Evolutionary conservation across 257 asterid species (phyloP).

Genomic region (Solanum virginianum): DNA sequence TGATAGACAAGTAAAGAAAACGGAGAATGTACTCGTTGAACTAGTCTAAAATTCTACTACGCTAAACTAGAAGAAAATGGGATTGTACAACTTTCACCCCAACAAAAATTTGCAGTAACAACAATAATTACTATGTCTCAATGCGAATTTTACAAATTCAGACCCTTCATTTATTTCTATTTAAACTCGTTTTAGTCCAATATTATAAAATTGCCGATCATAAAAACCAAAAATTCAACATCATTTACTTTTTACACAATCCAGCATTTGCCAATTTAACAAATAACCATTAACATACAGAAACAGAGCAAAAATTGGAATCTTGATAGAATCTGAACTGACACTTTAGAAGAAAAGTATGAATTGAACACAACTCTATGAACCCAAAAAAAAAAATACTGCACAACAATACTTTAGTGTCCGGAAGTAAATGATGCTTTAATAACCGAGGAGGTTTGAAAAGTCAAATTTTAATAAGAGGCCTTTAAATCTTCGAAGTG

Average conservation of each 20-base stretch:
- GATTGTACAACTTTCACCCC: neutral
- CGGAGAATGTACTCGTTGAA: no score
- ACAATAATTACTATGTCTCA: neutral
- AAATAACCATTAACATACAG: neutral
- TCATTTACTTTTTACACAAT: neutral
- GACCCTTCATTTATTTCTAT: neutral
- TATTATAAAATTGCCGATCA: neutral
- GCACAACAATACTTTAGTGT: neutral
- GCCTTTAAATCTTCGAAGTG: neutral
- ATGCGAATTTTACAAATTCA: neutral
- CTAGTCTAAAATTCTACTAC: neutral
- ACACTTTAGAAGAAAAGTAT: neutral
- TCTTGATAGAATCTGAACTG: no score
- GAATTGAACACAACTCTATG: neutral
- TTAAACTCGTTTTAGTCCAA: neutral
- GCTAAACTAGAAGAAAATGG: neutral
- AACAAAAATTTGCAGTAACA: neutral
- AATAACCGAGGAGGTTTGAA: neutral
- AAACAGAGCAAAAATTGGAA: neutral
- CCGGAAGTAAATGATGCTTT: neutral
- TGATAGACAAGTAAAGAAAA: no score
- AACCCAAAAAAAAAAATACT: neutral
- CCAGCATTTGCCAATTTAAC: neutral
- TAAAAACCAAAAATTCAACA: neutral
- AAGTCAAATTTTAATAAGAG: neutral